Evolutionary conservation across 225 moss, liverwort and hornwort genomes (phyloP).

Genomic region (Ulota crispa): DNA sequence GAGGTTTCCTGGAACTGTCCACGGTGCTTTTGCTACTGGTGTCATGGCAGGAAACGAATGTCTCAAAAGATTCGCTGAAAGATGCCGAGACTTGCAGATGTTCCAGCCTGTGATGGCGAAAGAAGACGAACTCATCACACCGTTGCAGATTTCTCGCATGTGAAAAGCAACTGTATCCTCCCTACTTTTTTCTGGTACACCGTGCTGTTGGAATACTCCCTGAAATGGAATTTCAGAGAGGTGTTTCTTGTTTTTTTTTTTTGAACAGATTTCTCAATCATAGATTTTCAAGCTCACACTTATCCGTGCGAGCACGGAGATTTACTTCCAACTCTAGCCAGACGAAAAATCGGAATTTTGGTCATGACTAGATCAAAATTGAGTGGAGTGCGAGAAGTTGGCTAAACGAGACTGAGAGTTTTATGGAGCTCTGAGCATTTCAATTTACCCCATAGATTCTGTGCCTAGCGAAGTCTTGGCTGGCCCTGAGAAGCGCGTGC

Average conservation of each 20-base stretch:
- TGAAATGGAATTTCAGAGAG: slow-evolving; percentile 1
- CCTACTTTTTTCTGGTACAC: neutral
- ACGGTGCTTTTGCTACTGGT: slow-evolving; percentile 91
- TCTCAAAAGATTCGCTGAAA: slow-evolving; percentile 71
- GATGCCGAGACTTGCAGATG: slow-evolving; percentile 77
- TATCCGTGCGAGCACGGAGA: slow-evolving; percentile 7
- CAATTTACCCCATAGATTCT: slow-evolving; percentile 21
- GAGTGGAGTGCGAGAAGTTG: slow-evolving; percentile 41
- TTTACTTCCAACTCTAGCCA: slow-evolving; percentile 7
- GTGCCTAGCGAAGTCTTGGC: slow-evolving; percentile 15
- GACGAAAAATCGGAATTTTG: slow-evolving; percentile 12
- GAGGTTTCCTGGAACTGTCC: slow-evolving; percentile 92
- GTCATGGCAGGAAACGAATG: slow-evolving; percentile 94
- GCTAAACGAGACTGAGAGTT: slow-evolving; percentile 45
- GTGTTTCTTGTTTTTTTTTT: neutral
- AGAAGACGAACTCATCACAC: slow-evolving; percentile 63
- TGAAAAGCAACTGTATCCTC: slow-evolving; percentile 42
- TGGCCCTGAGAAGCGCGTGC: neutral
- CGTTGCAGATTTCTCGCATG: slow-evolving; percentile 88
- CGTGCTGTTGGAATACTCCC: slow-evolving; percentile 15
- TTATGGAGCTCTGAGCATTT: slow-evolving; percentile 20
- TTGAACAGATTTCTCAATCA: slow-evolving; percentile 20
- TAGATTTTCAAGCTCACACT: slow-evolving; percentile 23
- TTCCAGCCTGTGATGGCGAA: slow-evolving; percentile 98
- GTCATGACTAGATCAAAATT: neutral